Percentiles rank a stretch among this genome's conserved stretches.
Conservation (phyloP, 495 filamentous ascomycete genomes). For the Talaromyces nanjingensis region DNA sequence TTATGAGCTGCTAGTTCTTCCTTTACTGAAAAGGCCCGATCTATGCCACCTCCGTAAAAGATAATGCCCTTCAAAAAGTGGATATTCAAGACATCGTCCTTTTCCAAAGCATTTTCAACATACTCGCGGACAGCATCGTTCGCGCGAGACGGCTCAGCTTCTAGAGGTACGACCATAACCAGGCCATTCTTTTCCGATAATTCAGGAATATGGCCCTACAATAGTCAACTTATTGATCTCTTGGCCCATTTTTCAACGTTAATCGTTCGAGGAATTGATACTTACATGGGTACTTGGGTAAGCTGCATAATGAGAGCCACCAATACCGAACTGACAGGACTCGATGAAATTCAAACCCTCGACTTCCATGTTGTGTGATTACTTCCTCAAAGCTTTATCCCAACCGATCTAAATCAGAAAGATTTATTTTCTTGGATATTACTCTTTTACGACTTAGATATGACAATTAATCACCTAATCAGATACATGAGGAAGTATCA, state of each 20-base stretch:
- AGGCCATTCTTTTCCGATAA: not conserved
- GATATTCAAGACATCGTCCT: not conserved
- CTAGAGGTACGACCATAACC: not conserved
- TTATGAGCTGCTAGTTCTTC: not conserved
- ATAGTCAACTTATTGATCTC: not conserved
- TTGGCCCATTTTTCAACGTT: not conserved
- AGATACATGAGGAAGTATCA: not conserved
- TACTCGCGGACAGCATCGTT: not conserved
- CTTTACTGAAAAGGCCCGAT: not conserved
- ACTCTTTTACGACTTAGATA: no score
- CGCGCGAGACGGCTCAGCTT: not conserved
- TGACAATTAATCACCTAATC: no score
- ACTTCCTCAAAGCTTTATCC: not conserved
- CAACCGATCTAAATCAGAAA: not conserved
- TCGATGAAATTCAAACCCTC: not conserved
- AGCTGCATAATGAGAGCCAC: not conserved
- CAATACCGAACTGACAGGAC: not conserved
- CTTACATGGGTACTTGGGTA: not conserved
- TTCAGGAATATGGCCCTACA: not conserved
- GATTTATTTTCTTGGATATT: no score
- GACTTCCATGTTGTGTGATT: not conserved
- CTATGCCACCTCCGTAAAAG: not conserved
- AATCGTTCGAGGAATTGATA: not conserved
- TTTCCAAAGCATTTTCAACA: not conserved
- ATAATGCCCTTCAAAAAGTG: not conserved